Base-by-base conservation (phyloP, 164 flowering plant genomes). In the Hamamelis virginiana region DNA sequence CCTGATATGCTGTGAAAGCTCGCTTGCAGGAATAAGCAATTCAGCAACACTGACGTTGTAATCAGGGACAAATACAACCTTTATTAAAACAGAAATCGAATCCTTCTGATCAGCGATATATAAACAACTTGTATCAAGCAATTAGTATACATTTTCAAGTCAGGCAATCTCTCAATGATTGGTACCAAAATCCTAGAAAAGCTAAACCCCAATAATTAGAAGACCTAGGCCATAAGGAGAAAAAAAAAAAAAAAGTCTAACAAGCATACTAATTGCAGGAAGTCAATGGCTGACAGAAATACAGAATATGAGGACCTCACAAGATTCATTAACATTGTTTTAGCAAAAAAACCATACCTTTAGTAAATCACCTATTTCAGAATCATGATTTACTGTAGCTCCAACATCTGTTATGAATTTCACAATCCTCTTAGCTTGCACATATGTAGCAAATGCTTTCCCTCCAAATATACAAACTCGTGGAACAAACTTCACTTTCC, bases 1-100 rank as follows among this genome's bases (percentile, higher is more conserved):
- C 98, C 98, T 94, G 86, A 94, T 94, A 66, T 94, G 98, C 74
- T 94, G 96, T 15, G 98, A 94, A 65, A 94, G 86, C 73, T 94
- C 98, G 79, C 89, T 91, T 62, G 92, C 92, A 77, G 98, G 98
- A 75, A 94, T 94, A 60, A 94, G 91, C 78, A 82, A 60, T 79
- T 94, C 97, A 52, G 98, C 98, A 26, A 91, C 97, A 75, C 93
- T 94, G 53, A 94, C 98, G 82, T 91, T 94, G 79, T 94, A 90
- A 79, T 94, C 96, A 26, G 97, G 97, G 70, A 94, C 86, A 77
- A 94, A 94, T 47, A 94, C 70, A 55, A 94, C 98, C 98, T 91
- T 68, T 51, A 5, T 56, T 5, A 43, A 16, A 33, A 27, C 21
- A 8, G 21, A 23, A 16, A 62, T 11, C 12, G 21, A 50, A 50